phyloP scores from a whole-genome alignment of 179 eudicot species.

The Camellia oleifera region DNA sequence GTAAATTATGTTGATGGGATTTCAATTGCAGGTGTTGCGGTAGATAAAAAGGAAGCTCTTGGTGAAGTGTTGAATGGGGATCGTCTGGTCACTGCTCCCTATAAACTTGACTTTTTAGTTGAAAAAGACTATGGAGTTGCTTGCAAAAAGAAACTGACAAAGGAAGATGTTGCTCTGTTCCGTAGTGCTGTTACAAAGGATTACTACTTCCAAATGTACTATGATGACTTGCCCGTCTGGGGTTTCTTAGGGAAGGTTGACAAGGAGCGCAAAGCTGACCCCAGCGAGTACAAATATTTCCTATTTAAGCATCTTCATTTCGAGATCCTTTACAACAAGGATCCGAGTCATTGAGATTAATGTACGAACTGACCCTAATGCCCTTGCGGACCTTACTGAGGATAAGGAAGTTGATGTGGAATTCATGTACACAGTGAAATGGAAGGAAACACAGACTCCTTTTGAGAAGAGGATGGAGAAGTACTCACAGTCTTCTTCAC shows the following conservation, averaged over 20 bases:
- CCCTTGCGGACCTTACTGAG: slow-evolving; percentile 39
- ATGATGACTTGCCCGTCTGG: slow-evolving; percentile 53
- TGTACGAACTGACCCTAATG: slow-evolving; percentile 39
- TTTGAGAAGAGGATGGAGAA: slow-evolving; percentile 49
- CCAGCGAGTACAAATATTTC: slow-evolving; percentile 40
- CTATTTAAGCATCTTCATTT: slow-evolving; percentile 44
- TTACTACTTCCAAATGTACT: slow-evolving; percentile 54
- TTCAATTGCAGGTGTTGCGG: slow-evolving; percentile 30
- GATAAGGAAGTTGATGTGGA: slow-evolving; percentile 42
- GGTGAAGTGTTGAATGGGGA: slow-evolving; percentile 52
- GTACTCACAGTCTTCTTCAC: slow-evolving; percentile 39
- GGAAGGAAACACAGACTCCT: slow-evolving; percentile 39
- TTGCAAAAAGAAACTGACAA: slow-evolving; percentile 37
- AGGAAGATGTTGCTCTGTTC: slow-evolving; percentile 41
- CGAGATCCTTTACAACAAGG: slow-evolving; percentile 40
- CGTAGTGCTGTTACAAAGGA: slow-evolving; percentile 44
- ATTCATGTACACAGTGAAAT: slow-evolving; percentile 39
- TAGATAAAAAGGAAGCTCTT: slow-evolving; percentile 42
- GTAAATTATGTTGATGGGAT: not conserved
- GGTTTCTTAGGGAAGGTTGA: slow-evolving; percentile 57
- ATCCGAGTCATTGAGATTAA: slow-evolving; percentile 48
- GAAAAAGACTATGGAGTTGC: slow-evolving; percentile 38
- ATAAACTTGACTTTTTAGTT: slow-evolving; percentile 37
- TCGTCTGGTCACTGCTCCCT: slow-evolving; percentile 41
- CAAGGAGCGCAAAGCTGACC: slow-evolving; percentile 40